Conservation (phyloP, 306 rosid species). For the barrel medic (Medicago truncatula) region DNA sequence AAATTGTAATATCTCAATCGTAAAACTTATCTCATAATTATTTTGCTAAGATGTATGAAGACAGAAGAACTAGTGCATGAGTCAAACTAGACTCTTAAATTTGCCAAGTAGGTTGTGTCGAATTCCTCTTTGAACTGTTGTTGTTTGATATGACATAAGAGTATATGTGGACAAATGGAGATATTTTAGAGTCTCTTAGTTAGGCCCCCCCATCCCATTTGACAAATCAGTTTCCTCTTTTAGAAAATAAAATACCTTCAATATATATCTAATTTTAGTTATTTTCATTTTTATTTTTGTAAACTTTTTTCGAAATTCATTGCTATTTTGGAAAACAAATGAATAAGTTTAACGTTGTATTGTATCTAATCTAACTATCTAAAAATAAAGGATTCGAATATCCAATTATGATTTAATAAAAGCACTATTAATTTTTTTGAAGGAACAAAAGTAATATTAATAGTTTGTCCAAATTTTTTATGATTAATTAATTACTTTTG, state of each 20-base stretch:
- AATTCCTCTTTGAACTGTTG: constrained; percentile 22
- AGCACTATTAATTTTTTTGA: neutral
- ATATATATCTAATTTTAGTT: neutral
- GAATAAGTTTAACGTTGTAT: neutral
- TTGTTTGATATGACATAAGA: constrained; percentile 28
- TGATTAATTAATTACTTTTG: too few relatives aligned
- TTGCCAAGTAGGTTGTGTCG: neutral
- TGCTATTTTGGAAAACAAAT: neutral
- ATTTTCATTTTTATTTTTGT: neutral
- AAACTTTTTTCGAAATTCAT: neutral
- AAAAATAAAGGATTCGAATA: too few relatives aligned
- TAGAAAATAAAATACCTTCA: neutral
- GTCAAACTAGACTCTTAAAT: neutral
- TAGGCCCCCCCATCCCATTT: constrained; percentile 41
- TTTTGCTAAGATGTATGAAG: neutral
- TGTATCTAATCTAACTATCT: neutral
- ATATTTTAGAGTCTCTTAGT: neutral
- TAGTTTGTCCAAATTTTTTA: neutral
- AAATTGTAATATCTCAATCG: neutral
- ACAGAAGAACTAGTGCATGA: neutral
- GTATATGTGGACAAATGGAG: constrained; percentile 23
- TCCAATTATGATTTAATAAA: neutral
- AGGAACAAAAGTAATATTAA: neutral
- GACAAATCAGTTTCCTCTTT: constrained; percentile 22
- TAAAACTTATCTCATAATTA: neutral